Base-by-base conservation (phyloP, 176 grass and related monocot genomes). In the Carex cristatella region DNA sequence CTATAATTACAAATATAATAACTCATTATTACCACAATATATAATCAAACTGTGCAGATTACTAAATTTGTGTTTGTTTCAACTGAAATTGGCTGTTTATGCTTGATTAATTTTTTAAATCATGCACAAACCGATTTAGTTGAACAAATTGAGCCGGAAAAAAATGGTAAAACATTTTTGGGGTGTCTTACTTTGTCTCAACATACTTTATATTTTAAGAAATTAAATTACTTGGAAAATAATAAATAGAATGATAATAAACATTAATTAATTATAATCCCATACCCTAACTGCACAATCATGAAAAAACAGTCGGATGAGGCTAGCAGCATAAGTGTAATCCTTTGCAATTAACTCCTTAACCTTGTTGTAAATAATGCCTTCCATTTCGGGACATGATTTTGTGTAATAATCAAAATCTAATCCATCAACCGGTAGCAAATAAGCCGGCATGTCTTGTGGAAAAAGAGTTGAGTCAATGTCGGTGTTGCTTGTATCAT, bases 241-340 rank as follows among this genome's bases (percentile, higher is more conserved):
- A 38, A 38, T 38, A 38, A 38, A 38, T 38, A 38, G 37, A 38
- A 38, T 38, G 37, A 38, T 38, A 38, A 38, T 38, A 38, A 38
- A 4, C 3, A 38, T 38, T 38, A 38, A 38, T 38, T 38, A 38
- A 38, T 38, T 38, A 64, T 30, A 0, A 30, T 48, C 61, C 42
- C 49, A 16, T 89, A 91, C 89, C 74, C 87, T 57, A 23, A 91
- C 89, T 10, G 87, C 87, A 38, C 89, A 91, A 81, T 91, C 89
- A 18, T 91, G 89, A 82, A 79, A 91, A 77, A 85, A 53, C 7
- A 91, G 3, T 28, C 83, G 83, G 82, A 91, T 86, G 83, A 91
- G 89, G 14, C 89, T 85, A 0, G 89, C 89, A 18, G 65, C 89
- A 28, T 70, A 56, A 35, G 86, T 87, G 65, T 84, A 80, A 31